Evolutionary conservation across 2,329 filamentous ascomycete genomes (phyloP).

Genomic region (Elsinoe batatas): DNA sequence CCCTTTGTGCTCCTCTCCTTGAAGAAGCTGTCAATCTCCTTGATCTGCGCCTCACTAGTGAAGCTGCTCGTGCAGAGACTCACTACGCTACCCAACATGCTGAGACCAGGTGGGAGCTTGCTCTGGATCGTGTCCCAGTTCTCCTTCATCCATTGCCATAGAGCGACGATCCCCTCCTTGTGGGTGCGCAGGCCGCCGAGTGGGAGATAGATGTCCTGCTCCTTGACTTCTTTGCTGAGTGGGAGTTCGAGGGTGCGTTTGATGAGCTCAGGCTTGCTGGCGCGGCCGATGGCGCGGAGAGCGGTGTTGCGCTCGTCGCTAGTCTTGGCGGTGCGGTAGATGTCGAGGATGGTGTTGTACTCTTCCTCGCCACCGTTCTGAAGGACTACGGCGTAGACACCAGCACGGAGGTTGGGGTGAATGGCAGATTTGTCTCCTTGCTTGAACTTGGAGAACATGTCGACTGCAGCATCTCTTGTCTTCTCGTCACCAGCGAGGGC

Average conservation of each 20-base stretch:
- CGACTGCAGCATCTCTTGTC: conserved; percentile 69
- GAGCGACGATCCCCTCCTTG: conserved; percentile 63
- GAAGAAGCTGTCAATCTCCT: conserved; percentile 73
- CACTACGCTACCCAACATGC: conserved; percentile 77
- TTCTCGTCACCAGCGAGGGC: conserved; percentile 70
- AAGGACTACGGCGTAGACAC: conserved; percentile 75
- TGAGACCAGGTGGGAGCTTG: conserved; percentile 74
- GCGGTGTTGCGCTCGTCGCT: conserved; percentile 88
- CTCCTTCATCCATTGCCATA: conserved; percentile 73
- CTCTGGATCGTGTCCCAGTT: conserved; percentile 81
- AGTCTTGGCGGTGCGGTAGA: conserved; percentile 64
- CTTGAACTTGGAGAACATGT: conserved; percentile 82
- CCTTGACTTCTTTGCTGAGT: conserved; percentile 74
- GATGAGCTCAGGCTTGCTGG: conserved; percentile 69
- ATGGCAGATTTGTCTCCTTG: conserved; percentile 70
- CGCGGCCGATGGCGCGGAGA: conserved; percentile 70
- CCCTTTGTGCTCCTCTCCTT: conserved; percentile 70
- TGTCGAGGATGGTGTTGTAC: conserved; percentile 68
- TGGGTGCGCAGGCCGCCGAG: conserved; percentile 69
- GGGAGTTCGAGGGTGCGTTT: conserved; percentile 68
- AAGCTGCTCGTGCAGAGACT: conserved; percentile 74
- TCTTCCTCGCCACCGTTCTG: conserved; percentile 78
- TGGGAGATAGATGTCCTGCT: conserved; percentile 88
- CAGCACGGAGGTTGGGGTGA: conserved; percentile 81
- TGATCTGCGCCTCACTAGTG: conserved; percentile 63